Evolutionary conservation across 257 asterid genomes (phyloP).

Genomic region (Solanum chiquidenum): DNA sequence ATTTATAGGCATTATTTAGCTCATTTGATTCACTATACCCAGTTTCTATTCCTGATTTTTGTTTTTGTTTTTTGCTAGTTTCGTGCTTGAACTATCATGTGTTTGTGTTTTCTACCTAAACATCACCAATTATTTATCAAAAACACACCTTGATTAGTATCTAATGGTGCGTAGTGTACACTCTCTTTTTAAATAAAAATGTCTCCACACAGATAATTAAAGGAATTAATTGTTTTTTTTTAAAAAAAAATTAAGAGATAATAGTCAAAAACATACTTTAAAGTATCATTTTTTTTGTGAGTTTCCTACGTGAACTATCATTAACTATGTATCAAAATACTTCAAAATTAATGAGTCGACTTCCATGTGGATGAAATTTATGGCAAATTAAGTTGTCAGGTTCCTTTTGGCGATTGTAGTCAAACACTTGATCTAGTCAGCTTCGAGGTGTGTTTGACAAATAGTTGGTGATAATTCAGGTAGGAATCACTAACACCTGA

Average conservation of each 20-base stretch:
- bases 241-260: neutral
- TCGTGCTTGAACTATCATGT: neutral
- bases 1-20: neutral
- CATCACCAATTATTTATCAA: neutral
- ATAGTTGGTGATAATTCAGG: neutral
- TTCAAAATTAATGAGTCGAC: neutral
- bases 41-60: neutral
- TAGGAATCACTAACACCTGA: neutral
- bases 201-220: neutral
- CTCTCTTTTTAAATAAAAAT: neutral
- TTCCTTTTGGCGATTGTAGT: neutral
- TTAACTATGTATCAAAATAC: neutral
- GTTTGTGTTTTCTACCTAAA: neutral
- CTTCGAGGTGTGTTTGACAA: neutral
- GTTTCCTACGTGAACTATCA: neutral
- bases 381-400: neutral
- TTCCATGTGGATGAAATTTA: neutral
- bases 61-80: neutral
- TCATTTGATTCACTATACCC: neutral
- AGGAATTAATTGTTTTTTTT: neutral
- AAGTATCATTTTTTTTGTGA: neutral
- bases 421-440: neutral
- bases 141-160: neutral
- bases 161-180: neutral
- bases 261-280: no score